Evolutionary conservation across 805 yeast species (phyloP).

Genomic region (Maudiozyma saulgeensis): DNA sequence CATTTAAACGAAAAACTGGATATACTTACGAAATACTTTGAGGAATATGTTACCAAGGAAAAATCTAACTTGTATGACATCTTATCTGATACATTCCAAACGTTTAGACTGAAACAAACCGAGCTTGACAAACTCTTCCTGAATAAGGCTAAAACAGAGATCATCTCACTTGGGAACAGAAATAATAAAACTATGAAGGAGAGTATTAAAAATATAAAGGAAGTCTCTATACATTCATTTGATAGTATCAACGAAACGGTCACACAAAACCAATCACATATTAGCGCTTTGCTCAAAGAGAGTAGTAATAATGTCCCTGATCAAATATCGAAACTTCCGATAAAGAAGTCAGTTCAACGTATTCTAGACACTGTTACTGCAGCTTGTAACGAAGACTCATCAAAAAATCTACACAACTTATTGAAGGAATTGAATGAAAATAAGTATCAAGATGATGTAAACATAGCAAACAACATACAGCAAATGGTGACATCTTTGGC

Average conservation of each 20-base stretch:
- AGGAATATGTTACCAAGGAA: conserved; percentile 7
- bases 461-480: neutral
- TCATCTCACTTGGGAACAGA: neutral
- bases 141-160: neutral
- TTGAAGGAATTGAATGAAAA: neutral
- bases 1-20: conserved; percentile 6
- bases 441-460: neutral
- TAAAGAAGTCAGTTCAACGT: neutral
- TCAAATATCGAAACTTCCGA: neutral
- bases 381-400: neutral
- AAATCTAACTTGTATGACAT: conserved; percentile 5
- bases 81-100: neutral
- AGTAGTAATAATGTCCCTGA: neutral
- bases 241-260: neutral
- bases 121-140: conserved; percentile 6
- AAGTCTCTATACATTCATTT: neutral
- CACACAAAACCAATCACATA: neutral
- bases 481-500: neutral
- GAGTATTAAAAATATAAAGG: neutral
- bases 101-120: conserved; percentile 2
- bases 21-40: conserved; percentile 7
- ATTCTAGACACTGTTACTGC: neutral
- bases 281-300: neutral
- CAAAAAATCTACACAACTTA: neutral
- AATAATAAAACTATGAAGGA: neutral